Evolutionary conservation across 208 protist genomes (phyloP), one percentile per base, ranked within the genome.

Genomic region (Leptomonas seymouri): DNA sequence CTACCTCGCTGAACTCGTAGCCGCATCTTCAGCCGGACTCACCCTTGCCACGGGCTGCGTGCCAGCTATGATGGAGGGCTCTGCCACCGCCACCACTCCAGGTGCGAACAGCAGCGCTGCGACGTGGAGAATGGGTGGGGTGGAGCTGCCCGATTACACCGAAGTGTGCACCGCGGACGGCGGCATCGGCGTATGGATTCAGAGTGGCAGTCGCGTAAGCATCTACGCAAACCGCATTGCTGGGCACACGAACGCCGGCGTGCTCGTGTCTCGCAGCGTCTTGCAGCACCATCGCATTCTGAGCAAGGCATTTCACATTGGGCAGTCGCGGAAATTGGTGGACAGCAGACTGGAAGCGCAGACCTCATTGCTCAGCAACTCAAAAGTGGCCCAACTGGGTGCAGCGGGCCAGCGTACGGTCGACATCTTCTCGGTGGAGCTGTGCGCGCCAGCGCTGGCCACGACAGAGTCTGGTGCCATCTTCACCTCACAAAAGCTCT

Each of bases 171-270:
- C 74, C 0, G 76, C 85, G 1, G 85, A 96, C 63, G 91, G 91
- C 28, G 91, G 91, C 21, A 71, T 96, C 12, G 91, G 91, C 9
- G 87, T 82, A 21, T 96, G 89, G 89, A 54, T 94, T 11, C 84
- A 86, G 55, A 67, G 79, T 11, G 89, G 84, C 42, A 91, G 84
- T 46, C 81, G 81, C 62, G 84, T 84, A 3, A 81, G 80, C 14
- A 39, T 96, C 8, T 51, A 48, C 5, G 74, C 65, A 18, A 93
- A 83, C 73, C 39, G 67, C 39, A 84, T 96, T 16, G 70, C 80
- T 50, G 60, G 62, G 2, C 76, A 96, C 66, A 57, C 49, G 20
- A 83, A 93, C 62, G 42, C 79, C n/a, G 91, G 91, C 25, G 80
- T 96, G 18, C 73, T 86, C 28, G 67, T 84, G 51, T 85, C 82